Evolutionary conservation across 2,329 filamentous ascomycete species (phyloP), one percentile per base, ranked within the genome.

Genomic region (Fusarium armeniacum): DNA sequence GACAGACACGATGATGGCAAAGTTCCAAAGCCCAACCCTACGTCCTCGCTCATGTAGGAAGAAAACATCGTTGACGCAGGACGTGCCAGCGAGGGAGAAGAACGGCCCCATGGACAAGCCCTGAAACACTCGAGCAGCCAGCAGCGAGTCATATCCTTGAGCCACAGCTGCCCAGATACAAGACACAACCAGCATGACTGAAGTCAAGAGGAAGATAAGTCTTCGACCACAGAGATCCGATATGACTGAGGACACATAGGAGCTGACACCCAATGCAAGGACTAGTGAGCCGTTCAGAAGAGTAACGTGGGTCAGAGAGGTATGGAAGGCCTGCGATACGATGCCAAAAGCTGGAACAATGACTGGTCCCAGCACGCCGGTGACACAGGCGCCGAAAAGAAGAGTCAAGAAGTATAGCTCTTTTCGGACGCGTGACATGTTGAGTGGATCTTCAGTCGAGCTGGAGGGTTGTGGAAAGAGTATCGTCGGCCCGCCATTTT

Each of bases 321-420:
- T 47, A 3, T 57, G n/a, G 26, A 57, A 57, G n/a, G 43, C 33
- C 20, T 57, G 20, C 3, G 54, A 50, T 3, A 57, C 26, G 6
- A 57, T 50, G 26, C 54, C 43, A 38, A 57, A 57, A 10, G 54
- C 54, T 40, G 54, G 54, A 3, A 57, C 54, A 8, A 57, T 46
- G 2, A 57, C 54, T 1, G 54, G 44, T 1, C 54, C 54, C 7
- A 57, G n/a, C 2, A 36, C 54, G 13, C 54, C 54, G 24, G 54
- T 57, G 6, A 33, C 54, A n/a, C 54, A 57, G 12, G 54, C 54
- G 16, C 54, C 54, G 7, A 57, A 57, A 8, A 57, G 32, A 16
- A 57, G 32, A 5, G 54, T 57, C 20, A 57, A 38, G 26, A 57
- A 57, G 33, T 50, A 57, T 1, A 57, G 26, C 26, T 57, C 54